Evolutionary conservation across 352 stramenopile species (phyloP), one percentile per base, ranked within the genome.

Genomic region (Phytophthora aleatoria): DNA sequence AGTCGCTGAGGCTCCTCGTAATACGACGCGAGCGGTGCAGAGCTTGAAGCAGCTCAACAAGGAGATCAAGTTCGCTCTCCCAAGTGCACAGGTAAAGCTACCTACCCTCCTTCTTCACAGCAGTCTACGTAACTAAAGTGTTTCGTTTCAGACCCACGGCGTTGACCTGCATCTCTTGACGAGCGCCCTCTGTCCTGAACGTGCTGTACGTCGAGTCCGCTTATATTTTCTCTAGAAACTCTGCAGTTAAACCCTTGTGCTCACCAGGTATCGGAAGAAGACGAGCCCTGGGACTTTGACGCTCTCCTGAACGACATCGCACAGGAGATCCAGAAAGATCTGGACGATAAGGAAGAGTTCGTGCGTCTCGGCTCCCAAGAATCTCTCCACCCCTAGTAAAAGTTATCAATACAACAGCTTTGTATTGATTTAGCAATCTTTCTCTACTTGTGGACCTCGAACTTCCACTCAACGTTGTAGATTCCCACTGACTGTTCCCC

Each of bases 401-500:
- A 38, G 26, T 24, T 26, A 47, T 45, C n/a, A 30, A 48, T 8
- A 45, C 39, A 50, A 15, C 10, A 5, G 16, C 0, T 5, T 30
- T 30, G 26, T 26, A 30, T 52, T 36, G 26, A 42, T 55, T 48
- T 50, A 24, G 31, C 36, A 27, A 26, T 47, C 41, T 47, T 43
- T n/a, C 48, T 51, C 50, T 87, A 91, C 68, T 92, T 93, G 75
- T 89, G 82, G 66, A 88, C 82, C 36, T 83, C 54, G 30, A 96
- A 90, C 71, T 94, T 94, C 76, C 88, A 87, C 66, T 93, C 83
- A 48, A 96, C 43, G 15, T 71, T 47, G 69, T 92, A 94, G 35
- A 96, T 49, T 24, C 88, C 88, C 11, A 96, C 83, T 1, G 85
- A 89, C 61, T 93, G 82, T 27, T 69, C 73, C 36, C 76, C 83